Base-by-base conservation (phyloP, 805 yeast genomes). In the Ogataea wickerhamii region DNA sequence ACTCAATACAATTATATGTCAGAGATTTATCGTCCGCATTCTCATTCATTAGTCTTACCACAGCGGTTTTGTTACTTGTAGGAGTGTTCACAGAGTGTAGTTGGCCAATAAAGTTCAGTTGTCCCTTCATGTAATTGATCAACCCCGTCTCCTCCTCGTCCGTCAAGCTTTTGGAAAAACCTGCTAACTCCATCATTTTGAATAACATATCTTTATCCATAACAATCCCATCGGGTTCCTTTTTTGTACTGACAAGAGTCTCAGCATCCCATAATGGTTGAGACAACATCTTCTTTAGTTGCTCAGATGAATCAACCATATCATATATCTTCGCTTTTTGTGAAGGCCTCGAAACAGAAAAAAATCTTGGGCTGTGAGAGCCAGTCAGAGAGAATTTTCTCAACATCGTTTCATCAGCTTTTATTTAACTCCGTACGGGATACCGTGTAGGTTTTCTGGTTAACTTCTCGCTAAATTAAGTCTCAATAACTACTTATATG, bases 61-160 rank as follows among this genome's bases (percentile, higher is more conserved):
- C 25, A 34, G 28, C 18, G 7, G 32, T 18, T 3, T 34, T 28
- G 6, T 19, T 33, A 12, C 45, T 51, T 8, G 47, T 49, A 1
- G 56, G 48, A 6, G 24, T 31, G 4, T 56, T 54, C n/a, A 59
- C 47, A 4, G 60, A 43, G 35, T 70, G 70, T 32, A 79, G 55
- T 31, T 70, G 68, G 37, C 70, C 58, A 14, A 78, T 65, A 43
- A 79, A 74, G n/a, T 59, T 54, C 18, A 78, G 60, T 44, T 79
- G 84, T 13, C 68, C 68, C 26, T 62, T 60, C 33, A 78, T 51
- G 1, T 68, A 63, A 0, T 39, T 30, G 11, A 61, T 56, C 28
- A 73, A 56, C 20, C 48, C 48, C 3, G 44, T 40, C 17, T 64
- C 56, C 25, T 68, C 63, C 3, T 49, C 52, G 0, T 37, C 36